Conservation (phyloP, 2,329 filamentous ascomycete species). For the Paecilomyces dactylethromorphus region DNA sequence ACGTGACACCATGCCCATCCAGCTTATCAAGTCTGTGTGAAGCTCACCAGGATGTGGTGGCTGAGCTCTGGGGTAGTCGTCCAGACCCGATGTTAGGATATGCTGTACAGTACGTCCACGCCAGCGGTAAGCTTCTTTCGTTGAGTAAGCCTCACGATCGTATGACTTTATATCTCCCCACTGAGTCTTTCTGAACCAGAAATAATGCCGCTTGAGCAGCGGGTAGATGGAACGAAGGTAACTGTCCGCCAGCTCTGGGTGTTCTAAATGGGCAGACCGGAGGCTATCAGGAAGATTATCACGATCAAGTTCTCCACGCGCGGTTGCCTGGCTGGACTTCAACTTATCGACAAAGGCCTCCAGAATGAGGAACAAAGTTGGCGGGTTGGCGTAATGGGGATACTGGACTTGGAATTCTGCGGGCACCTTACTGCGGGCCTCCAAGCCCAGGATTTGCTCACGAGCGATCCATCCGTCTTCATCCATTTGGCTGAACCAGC, state of each 20-base stretch:
- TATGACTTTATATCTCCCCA: conserved; percentile 84
- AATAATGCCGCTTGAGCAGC: conserved; percentile 78
- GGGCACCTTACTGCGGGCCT: conserved; percentile 93
- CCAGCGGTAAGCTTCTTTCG: conserved; percentile 93
- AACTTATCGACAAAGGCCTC: conserved; percentile 78
- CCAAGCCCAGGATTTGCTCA: conserved; percentile 86
- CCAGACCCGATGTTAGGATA: conserved; percentile 85
- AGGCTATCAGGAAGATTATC: conserved; percentile 37
- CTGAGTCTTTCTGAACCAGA: conserved; percentile 94
- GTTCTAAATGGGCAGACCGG: conserved; percentile 60
- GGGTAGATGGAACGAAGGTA: conserved; percentile 78
- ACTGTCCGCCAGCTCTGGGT: conserved; percentile 59
- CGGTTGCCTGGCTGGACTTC: conserved; percentile 36
- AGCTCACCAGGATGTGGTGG: conserved; percentile 94
- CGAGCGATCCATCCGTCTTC: conserved; percentile 96
- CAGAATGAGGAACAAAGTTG: conserved; percentile 85
- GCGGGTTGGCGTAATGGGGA: conserved; percentile 94
- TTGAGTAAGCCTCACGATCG: conserved; percentile 79
- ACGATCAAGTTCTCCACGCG: conserved; percentile 14
- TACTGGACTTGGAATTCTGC: conserved; percentile 91
- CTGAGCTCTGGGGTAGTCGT: conserved; percentile 91
- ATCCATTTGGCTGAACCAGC: conserved; percentile 95
- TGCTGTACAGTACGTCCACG: conserved; percentile 80
- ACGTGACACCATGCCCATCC: conserved; percentile 94
- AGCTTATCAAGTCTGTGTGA: conserved; percentile 88